Base-by-base conservation (phyloP, 2,329 filamentous ascomycete genomes). In the Sclerotinia trifoliorum region DNA sequence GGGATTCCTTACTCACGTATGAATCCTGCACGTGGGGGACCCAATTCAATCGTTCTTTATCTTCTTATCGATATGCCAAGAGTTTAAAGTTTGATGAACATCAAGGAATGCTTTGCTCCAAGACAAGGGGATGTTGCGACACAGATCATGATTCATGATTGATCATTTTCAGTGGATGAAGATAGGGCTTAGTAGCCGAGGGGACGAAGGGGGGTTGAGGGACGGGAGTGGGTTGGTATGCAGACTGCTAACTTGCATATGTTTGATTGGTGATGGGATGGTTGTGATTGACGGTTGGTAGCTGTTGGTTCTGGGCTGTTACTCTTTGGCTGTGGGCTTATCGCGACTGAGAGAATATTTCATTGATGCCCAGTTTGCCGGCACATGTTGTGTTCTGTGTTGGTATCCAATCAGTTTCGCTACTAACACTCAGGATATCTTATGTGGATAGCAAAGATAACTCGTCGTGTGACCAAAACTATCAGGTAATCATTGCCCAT, bases 41-140 rank as follows among this genome's bases (percentile, higher is more conserved):
- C 26, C 51, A 29, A 49, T 32, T 56, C 58, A 24, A 49, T 60
- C 39, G 51, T 42, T 66, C 46, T 62, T 66, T 48, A 66, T 66
- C 52, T 48, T 46, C 64, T 66, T 60, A 60, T 58, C 64, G 42
- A 58, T 60, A n/a, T 48, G 64, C 64, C 64, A 66, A 66, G 64
- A n/a, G 17, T 26, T 60, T 2, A 26, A 42, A 54, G 61, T 52
- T 54, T 51, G 46, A 63, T 63, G 29, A 8, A 13, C 46, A 26
- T 52, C 57, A 17, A 48, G 44, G 44, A 49, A 49, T 24, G 13
- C 35, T 61, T 39, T 35, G 58, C 46, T 39, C 49, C 29, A 62
- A 62, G 44, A 61, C 58, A 48, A 49, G 44, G 15, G 35, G 29
- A 24, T 10, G 17, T 49, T 10, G 46, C 35, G 44, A 49, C 26